Base-by-base conservation (phyloP, 73 alveolate species). In the Blepharisma stoltei region DNA sequence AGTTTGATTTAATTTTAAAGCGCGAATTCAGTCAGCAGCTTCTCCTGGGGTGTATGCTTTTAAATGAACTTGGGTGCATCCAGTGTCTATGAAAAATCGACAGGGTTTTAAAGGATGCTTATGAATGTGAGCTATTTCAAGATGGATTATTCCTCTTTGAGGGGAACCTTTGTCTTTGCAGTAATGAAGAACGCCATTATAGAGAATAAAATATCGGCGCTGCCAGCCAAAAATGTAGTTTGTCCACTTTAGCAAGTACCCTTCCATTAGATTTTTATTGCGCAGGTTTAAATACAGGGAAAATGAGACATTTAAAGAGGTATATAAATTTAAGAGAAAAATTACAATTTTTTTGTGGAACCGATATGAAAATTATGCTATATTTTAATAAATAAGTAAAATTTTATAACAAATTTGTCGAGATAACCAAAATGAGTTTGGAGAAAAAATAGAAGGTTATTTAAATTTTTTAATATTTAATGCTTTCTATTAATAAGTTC, bases 111-210 rank as follows among this genome's bases (percentile, higher is more conserved):
- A 8, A 8, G 38, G 38, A 47, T 60, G 73, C 73, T 27, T 43
- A 76, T 78, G 52, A 70, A 69, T 83, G 8, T 68, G 78, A 66
- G 88, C 80, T 54, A 80, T 82, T 32, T 80, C 77, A 9, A 80
- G 50, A 70, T 70, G 88, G 7, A 83, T 69, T 6, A 81, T 67
- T 6, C 87, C 88, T 53, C 85, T 78, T 14, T 65, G 71, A 32
- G 67, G 52, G 18, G 88, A 66, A 21, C 88, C 87, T 54, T 83
- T 11, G 11, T 80, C 83, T 49, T 80, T 84, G n/a, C 88, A 83
- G 55, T 83, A 83, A 37, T 49, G 75, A 21, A 83, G 66, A 37
- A 70, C 76, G 41, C 81, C 79, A 43, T 83, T 84, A 67, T 78
- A 54, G 54, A 83, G 49, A 53, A 83, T 70, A 70, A 83, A 80